These are phyloP conservation scores for Aureobasidium namibiae DNA, from an alignment of 2,329 filamentous ascomycete species.

Conservation along the genomic window DNA sequence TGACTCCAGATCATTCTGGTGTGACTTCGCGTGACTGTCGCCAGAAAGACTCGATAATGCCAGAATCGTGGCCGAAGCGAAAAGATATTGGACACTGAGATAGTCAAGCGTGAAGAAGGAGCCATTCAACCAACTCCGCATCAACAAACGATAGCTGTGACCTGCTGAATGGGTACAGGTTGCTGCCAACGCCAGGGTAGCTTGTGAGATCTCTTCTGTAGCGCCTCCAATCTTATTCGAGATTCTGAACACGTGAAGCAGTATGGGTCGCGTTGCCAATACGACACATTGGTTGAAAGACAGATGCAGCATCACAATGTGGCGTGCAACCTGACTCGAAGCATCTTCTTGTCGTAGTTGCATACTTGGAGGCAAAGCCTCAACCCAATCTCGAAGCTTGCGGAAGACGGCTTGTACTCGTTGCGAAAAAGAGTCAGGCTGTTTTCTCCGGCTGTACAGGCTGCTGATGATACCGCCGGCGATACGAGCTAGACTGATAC, in stretches of 20 bases:
- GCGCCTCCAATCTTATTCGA: conserved; percentile 15
- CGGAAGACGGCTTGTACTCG: conserved; percentile 30
- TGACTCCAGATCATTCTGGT: conserved; percentile 34
- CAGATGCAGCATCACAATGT: conserved; percentile 29
- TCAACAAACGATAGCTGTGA: conserved; percentile 36
- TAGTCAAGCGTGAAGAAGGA: conserved; percentile 42
- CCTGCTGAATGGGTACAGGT: conserved; percentile 40
- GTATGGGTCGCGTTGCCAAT: conserved; percentile 26
- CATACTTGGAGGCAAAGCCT: conserved; percentile 27
- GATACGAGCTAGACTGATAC: conserved; percentile 32
- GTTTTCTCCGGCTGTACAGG: conserved; percentile 19
- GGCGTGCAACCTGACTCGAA: conserved; percentile 17
- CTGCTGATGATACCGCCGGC: conserved; percentile 21
- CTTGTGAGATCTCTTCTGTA: conserved; percentile 13
- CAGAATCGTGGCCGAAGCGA: conserved; percentile 38
- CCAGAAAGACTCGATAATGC: conserved; percentile 35
- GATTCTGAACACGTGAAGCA: conserved; percentile 26
- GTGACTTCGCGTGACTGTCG: conserved; percentile 25
- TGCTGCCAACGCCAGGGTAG: conserved; percentile 12
- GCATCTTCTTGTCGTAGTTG: conserved; percentile 25
- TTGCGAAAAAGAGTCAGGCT: conserved; percentile 26
- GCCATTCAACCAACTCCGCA: conserved; percentile 40
- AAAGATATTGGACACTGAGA: conserved; percentile 40
- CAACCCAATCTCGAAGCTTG: conserved; percentile 31
- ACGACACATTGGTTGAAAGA: conserved; percentile 27